Evolutionary conservation across 2,329 filamentous ascomycete genomes (phyloP), one percentile per base, ranked within the genome.

Genomic region (Ophiognomonia clavigignenti-juglandacearum): DNA sequence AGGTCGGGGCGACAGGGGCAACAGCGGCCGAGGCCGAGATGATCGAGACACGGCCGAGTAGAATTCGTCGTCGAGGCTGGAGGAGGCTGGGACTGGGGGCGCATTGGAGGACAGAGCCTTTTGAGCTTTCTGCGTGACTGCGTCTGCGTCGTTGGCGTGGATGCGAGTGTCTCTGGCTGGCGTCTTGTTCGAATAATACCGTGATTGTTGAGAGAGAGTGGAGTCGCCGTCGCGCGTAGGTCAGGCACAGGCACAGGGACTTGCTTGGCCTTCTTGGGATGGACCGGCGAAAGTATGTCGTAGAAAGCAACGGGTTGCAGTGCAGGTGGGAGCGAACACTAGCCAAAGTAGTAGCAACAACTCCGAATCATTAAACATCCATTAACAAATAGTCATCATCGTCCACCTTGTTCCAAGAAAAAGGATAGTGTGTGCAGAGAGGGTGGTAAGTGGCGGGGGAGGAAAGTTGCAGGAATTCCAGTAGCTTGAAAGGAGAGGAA

Each of bases 381-480:
- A 48, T 40, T 49, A 45, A 49, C 49, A 45, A 49, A 16, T 45
- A 34, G 39, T 45, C 49, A 43, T 51, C 41, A 49, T 45, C 32
- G 35, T 35, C 34, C n/a, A 16, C 32, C 32, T 16, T 8, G 14
- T 14, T 34, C 14, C 32, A 16, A 14, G 32, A 34, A 16, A 16
- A 34, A 34, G 32, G 32, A 34, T 34, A 16, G 26, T 20, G 16
- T 24, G 32, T 34, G 26, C 32, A 31, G 39, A 22, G 35, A 29
- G 29, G 16, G 14, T 16, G 39, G 43, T 31, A 20, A 43, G 16
- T 31, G 29, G 35, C 24, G 39, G 27, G 39, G 24, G 38, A 26
- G 27, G 32, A 16, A 31, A 44, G 37, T 5, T 32, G n/a, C n/a
- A n/a, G n/a, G n/a, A n/a, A n/a, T n/a, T n/a, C n/a, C n/a, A n/a